Percentiles rank a stretch among this genome's conserved stretches.
phyloP scores from a whole-genome alignment of 257 asterid genomes.

The Solanum appendiculatum region DNA sequence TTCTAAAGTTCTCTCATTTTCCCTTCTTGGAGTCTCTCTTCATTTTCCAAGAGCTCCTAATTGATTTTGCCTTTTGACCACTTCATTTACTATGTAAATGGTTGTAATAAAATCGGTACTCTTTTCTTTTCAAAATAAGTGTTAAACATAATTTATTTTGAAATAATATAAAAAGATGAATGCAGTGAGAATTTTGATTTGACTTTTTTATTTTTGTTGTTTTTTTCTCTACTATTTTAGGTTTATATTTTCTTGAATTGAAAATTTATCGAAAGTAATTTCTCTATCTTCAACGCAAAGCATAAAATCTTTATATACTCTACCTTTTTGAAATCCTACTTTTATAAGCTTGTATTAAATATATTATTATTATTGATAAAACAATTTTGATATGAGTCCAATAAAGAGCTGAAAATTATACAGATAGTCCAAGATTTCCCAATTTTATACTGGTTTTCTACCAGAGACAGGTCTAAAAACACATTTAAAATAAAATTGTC shows the following conservation, averaged over 20 bases:
- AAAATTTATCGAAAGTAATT: background rate
- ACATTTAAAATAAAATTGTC: background rate
- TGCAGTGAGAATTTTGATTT: too few species aligned
- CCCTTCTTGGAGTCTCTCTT: too few species aligned
- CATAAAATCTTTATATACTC: background rate
- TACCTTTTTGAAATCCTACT: too few species aligned
- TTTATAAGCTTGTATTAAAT: background rate
- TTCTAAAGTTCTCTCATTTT: too few species aligned
- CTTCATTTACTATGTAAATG: background rate
- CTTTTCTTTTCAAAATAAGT: background rate
- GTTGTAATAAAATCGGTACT: background rate
- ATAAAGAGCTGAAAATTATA: background rate
- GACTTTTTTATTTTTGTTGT: background rate
- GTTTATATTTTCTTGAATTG: background rate
- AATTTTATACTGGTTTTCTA: background rate
- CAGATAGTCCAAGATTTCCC: background rate
- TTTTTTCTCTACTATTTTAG: background rate
- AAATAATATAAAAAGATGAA: too few species aligned
- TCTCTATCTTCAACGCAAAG: too few species aligned
- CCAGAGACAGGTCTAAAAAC: background rate
- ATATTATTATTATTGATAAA: background rate
- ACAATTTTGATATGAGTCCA: background rate
- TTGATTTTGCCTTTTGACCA: background rate
- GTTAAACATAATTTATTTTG: too few species aligned
- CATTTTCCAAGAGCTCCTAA: too few species aligned